Evolutionary conservation across 2,329 filamentous ascomycete species (phyloP).

Genomic region (Ophiostoma montium): DNA sequence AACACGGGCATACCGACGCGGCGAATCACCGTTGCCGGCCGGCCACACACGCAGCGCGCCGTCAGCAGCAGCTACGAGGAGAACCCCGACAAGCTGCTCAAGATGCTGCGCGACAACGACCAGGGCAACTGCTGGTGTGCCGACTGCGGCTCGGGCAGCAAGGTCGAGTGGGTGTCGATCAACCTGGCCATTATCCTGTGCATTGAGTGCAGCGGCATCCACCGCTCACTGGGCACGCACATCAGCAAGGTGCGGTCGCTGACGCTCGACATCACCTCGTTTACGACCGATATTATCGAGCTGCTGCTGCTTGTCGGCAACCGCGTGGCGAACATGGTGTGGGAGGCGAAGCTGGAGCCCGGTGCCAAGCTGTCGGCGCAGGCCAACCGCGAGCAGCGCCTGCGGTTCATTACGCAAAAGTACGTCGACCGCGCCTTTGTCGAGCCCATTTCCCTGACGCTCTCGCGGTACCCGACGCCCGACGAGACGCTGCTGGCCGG

Average conservation of each 20-base stretch:
- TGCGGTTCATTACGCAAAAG: constrained; percentile 92
- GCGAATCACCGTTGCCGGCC: constrained; percentile 81
- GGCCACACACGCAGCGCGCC: constrained; percentile 52
- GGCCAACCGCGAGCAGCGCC: constrained; percentile 74
- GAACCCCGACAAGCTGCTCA: constrained; percentile 70
- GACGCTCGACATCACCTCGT: constrained; percentile 88
- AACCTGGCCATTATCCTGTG: constrained; percentile 93
- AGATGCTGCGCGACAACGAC: constrained; percentile 77
- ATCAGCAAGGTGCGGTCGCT: constrained; percentile 95
- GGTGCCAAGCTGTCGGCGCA: constrained; percentile 58
- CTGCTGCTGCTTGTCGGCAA: constrained; percentile 85
- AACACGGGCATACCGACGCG: constrained; percentile 51
- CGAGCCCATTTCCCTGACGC: constrained; percentile 57
- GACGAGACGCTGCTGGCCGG: constrained; percentile 84
- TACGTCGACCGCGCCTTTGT: constrained; percentile 79
- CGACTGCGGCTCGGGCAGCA: constrained; percentile 80
- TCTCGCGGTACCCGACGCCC: constrained; percentile 62
- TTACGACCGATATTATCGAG: constrained; percentile 94
- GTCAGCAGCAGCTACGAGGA: constrained; percentile 63
- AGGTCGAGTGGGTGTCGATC: constrained; percentile 98
- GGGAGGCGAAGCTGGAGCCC: constrained; percentile 74
- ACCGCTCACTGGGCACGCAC: constrained; percentile 88
- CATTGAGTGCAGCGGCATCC: constrained; percentile 96
- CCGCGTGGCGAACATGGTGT: constrained; percentile 88
- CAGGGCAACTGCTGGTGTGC: constrained; percentile 89